Evolutionary conservation across 2,329 filamentous ascomycete genomes (phyloP).

Genomic region (Ophiostoma sp.): DNA sequence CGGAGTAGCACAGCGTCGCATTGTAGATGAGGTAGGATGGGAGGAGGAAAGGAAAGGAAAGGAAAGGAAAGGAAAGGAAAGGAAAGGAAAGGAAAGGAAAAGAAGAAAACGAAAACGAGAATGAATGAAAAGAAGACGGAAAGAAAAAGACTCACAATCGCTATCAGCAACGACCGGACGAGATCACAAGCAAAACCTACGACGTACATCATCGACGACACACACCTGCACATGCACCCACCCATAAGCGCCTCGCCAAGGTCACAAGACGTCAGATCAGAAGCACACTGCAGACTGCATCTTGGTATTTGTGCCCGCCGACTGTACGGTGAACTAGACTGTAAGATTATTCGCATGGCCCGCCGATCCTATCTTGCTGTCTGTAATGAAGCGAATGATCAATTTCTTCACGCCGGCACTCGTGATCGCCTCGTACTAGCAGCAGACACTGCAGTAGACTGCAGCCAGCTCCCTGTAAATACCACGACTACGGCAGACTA

Average conservation of each 20-base stretch:
- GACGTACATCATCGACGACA: neutral
- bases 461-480: no score
- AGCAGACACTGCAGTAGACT: no score
- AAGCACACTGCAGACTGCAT: neutral
- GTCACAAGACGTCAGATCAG: conserved; percentile 3
- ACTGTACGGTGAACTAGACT: no score
- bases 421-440: no score
- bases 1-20: no score
- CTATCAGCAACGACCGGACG: neutral
- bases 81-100: neutral
- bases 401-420: no score
- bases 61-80: no score
- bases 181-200: conserved; percentile 4
- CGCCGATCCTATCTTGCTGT: neutral
- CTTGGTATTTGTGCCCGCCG: no score
- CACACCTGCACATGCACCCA: neutral
- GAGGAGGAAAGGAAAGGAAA: no score
- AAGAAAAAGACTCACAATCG: neutral
- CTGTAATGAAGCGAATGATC: neutral
- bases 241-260: neutral
- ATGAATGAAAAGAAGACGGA: neutral
- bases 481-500: no score
- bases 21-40: no score
- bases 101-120: neutral
- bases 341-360: no score